phyloP scores from a whole-genome alignment of 140 eudicot genomes.

The Ambrosia hybrid region DNA sequence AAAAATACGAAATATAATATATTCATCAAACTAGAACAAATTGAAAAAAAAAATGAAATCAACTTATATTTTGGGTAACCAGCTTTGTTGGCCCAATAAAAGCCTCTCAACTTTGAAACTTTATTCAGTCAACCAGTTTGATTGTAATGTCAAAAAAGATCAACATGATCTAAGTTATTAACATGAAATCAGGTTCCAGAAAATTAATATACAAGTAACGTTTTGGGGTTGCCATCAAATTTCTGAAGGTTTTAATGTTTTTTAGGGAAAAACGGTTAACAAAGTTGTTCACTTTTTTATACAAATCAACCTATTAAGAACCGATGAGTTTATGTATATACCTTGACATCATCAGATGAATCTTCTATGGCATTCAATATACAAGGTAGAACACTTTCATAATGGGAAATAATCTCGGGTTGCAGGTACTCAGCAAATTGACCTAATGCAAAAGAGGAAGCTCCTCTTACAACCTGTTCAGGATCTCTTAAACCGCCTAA shows the following conservation, averaged over 20 bases:
- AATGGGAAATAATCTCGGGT: slow-evolving; percentile 42
- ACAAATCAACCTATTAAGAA: neutral
- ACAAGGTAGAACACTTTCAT: slow-evolving; percentile 88
- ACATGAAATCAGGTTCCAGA: neutral
- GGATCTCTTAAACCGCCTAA: slow-evolving; percentile 91
- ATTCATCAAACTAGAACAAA: neutral
- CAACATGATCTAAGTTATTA: neutral
- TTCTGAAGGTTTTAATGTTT: neutral
- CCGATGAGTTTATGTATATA: slow-evolving; percentile 13
- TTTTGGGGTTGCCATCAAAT: neutral
- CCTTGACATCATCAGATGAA: slow-evolving; percentile 93
- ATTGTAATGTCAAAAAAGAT: neutral
- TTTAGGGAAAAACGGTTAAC: neutral
- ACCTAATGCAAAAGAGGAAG: slow-evolving; percentile 93
- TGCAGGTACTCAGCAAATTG: slow-evolving; percentile 75
- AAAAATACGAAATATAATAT: neutral
- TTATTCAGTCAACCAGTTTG: neutral
- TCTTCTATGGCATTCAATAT: slow-evolving; percentile 81
- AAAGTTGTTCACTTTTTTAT: neutral
- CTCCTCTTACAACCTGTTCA: slow-evolving; percentile 94
- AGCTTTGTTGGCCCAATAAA: neutral
- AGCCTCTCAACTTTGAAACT: slow-evolving; percentile 6
- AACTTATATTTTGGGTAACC: neutral
- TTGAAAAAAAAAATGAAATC: neutral
- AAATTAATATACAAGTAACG: no score